Conservation (phyloP, 495 filamentous ascomycete genomes). For the Xylaria acuta region DNA sequence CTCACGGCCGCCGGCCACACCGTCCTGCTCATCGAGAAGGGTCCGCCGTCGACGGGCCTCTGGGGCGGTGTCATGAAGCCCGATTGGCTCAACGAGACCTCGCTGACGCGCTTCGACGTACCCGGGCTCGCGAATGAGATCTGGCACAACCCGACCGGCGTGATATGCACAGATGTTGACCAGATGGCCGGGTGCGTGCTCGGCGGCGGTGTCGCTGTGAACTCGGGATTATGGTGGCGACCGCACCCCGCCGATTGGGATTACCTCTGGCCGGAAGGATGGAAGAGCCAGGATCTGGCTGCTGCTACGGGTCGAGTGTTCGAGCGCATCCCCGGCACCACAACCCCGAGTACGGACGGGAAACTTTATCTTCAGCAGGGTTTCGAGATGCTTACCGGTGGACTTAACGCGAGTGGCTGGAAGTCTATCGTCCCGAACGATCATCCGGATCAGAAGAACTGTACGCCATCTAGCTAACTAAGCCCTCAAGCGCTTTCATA, state of each 20-base stretch:
- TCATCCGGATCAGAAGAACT: conserved; percentile 62
- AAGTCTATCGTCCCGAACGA: conserved; percentile 61
- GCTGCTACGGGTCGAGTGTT: conserved; percentile 65
- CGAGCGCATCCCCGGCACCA: conserved; percentile 66
- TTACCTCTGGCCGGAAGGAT: conserved; percentile 67
- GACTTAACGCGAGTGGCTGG: conserved; percentile 62
- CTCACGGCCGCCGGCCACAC: conserved; percentile 61
- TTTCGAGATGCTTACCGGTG: conserved; percentile 57
- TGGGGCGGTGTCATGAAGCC: conserved; percentile 58
- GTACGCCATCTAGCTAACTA: conserved; percentile 29
- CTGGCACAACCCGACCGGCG: conserved; percentile 59
- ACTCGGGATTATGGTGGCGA: conserved; percentile 58
- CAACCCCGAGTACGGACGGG: conserved; percentile 65
- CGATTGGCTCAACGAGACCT: conserved; percentile 63
- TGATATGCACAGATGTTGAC: conserved; percentile 64
- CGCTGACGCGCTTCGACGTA: conserved; percentile 71
- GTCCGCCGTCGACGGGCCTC: conserved; percentile 58
- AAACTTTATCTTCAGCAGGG: conserved; percentile 66
- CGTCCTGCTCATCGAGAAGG: conserved; percentile 63
- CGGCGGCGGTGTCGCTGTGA: conserved; percentile 69
- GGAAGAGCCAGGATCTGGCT: conserved; percentile 65
- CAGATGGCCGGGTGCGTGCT: conserved; percentile 72
- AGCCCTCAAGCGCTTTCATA: not conserved
- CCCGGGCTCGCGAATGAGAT: conserved; percentile 69
- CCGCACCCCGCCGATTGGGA: conserved; percentile 62